Conservation (phyloP, 148 eudicot species). For the Mesembryanthemum crystallinum region DNA sequence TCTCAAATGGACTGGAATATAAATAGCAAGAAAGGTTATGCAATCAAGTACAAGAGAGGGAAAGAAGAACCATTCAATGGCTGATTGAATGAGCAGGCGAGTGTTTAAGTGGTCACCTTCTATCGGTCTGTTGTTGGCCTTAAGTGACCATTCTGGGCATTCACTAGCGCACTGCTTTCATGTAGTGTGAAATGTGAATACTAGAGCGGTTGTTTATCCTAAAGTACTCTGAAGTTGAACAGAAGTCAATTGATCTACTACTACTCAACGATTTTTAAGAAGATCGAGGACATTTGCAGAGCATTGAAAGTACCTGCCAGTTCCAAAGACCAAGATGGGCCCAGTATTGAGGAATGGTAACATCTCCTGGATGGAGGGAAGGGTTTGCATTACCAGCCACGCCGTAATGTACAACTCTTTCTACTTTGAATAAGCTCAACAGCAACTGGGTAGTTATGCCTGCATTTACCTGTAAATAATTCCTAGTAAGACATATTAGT, state of each 20-base stretch:
- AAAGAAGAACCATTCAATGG: no score
- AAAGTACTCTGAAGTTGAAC: neutral
- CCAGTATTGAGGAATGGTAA: slow-evolving; percentile 50
- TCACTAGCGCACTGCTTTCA: no score
- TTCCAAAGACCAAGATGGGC: slow-evolving; percentile 49
- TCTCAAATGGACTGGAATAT: no score
- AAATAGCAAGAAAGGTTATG: no score
- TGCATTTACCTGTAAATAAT: slow-evolving; percentile 35
- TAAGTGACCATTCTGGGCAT: no score
- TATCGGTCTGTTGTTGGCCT: no score
- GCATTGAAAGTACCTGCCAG: slow-evolving; percentile 42
- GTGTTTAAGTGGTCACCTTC: no score
- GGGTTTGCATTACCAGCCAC: slow-evolving; percentile 60
- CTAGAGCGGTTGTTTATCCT: no score
- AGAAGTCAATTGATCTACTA: neutral
- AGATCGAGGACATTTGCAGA: neutral
- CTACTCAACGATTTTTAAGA: neutral
- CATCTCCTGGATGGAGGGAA: slow-evolving; percentile 44
- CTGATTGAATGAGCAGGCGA: no score
- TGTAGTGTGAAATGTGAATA: no score
- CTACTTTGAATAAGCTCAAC: slow-evolving; percentile 35
- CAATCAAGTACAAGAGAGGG: no score
- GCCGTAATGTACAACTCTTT: slow-evolving; percentile 53
- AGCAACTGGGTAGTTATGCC: slow-evolving; percentile 44
- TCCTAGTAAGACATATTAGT: neutral